Evolutionary conservation across 495 filamentous ascomycete species (phyloP), one percentile per base, ranked within the genome.

Genomic region (Letharia columbiana): DNA sequence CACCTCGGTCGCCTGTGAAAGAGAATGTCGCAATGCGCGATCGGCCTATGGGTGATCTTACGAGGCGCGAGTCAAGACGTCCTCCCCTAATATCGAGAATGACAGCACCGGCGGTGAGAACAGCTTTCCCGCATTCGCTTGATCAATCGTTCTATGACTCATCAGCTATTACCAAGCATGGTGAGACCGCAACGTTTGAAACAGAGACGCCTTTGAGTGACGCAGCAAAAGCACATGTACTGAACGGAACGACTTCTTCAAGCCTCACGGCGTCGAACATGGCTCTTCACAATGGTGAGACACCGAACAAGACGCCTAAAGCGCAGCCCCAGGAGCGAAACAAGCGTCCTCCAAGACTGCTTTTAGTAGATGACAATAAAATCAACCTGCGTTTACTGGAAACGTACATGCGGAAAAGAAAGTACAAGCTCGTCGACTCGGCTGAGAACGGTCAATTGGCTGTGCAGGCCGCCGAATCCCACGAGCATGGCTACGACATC

Each of bases 311-410:
- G 28, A 56, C 37, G 17, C 45, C 28, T 8, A 41, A 40, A 15
- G 39, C 23, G n/a, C 65, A 44, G 31, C 18, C n/a, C 23, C 45
- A n/a, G 8, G 57, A 54, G 58, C 68, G 49, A 41, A 49, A 68
- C 18, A 71, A 68, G 31, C 69, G 71, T 20, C 60, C 72, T 49
- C 68, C 70, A 9, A 73, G 74, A 35, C 77, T 90, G 8, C 80
- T 91, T 1, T 80, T 90, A 0, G 88, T 91, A 0, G 89, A 91
- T 66, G 89, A 91, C 70, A 91, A 91, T 71, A 77, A 80, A 5
- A 90, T 91, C 69, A 91, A 91, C 68, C 81, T 90, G 44, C 86
- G 83, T n/a, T 76, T 90, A 0, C 81, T 90, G 57, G 75, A 83
- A 49, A 84, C 84, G 0, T 86, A 86, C 66, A 81, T 89, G 78